Evolutionary conservation across 257 asterid genomes (phyloP).

Genomic region (Penstemon eatonii): DNA sequence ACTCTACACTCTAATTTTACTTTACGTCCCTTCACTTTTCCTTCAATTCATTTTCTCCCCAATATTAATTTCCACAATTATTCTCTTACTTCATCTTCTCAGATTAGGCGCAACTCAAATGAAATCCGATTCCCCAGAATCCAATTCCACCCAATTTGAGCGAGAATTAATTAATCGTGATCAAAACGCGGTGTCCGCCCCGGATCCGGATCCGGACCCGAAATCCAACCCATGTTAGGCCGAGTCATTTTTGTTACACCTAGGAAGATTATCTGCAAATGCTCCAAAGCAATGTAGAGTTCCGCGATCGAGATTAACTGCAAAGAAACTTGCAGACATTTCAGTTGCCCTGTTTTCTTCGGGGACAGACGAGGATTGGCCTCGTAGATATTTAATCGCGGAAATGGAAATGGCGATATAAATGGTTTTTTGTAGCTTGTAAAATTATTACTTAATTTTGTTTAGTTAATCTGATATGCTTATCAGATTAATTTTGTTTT

Average conservation of each 20-base stretch:
- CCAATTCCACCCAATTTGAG: not conserved
- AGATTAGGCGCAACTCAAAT: conserved; percentile 53
- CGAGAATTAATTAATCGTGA: conserved; percentile 20
- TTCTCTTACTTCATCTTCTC: conserved; percentile 67
- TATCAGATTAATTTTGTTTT: too few relatives aligned
- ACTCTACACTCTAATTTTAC: conserved; percentile 52
- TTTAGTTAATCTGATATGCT: too few relatives aligned
- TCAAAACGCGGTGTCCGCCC: conserved; percentile 4
- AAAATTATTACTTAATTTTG: too few relatives aligned
- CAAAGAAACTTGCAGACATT: too few relatives aligned
- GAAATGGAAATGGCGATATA: too few relatives aligned
- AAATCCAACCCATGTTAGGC: conserved; percentile 3
- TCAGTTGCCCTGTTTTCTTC: too few relatives aligned
- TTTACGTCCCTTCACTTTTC: conserved; percentile 52
- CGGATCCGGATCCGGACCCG: conserved; percentile 6
- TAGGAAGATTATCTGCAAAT: too few relatives aligned
- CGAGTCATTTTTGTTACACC: conserved; percentile 38
- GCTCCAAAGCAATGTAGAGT: too few relatives aligned
- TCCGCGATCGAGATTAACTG: too few relatives aligned
- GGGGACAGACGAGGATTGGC: too few relatives aligned
- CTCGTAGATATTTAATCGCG: too few relatives aligned
- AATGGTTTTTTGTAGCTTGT: too few relatives aligned
- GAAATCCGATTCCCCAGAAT: conserved; percentile 22
- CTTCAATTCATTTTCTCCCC: conserved; percentile 51
- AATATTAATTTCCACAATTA: conserved; percentile 45